phyloP scores from a whole-genome alignment of 768 basidiomycete genomes.

The Termitomyces eurrhizus region DNA sequence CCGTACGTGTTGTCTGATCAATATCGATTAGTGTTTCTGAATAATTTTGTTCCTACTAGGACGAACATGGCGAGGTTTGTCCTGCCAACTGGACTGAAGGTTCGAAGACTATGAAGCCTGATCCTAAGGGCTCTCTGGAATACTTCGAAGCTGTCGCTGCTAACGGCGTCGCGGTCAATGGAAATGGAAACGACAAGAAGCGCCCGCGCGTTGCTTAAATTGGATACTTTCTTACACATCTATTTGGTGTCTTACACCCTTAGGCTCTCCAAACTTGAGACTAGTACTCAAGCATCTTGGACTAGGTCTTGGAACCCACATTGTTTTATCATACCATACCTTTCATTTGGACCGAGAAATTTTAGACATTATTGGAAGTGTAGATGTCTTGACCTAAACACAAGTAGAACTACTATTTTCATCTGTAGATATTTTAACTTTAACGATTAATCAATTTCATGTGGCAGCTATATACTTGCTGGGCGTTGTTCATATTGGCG shows the following conservation, averaged over 20 bases:
- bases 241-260: background rate
- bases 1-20: conserved; percentile 39
- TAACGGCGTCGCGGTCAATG: conserved; percentile 18
- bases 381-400: background rate
- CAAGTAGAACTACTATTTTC: background rate
- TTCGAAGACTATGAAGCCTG: conserved; percentile 76
- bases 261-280: background rate
- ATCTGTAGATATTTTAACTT: background rate
- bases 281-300: background rate
- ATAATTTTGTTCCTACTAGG: conserved; percentile 35
- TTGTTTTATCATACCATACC: no score
- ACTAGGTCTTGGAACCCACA: background rate
- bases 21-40: background rate
- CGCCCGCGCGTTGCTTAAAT: conserved; percentile 40
- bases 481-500: no score
- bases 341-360: background rate
- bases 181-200: conserved; percentile 48
- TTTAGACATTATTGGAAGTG: background rate
- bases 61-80: conserved; percentile 89
- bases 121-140: conserved; percentile 68
- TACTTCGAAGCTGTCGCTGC: conserved; percentile 51
- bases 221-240: background rate
- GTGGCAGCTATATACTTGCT: background rate
- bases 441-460: background rate
- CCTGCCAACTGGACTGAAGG: conserved; percentile 89